A percentile compares a stretch with the other conserved stretches of the same genome.
Evolutionary conservation across 169 alveolate genomes (phyloP).

Genomic region (Eimeria necatrix): DNA sequence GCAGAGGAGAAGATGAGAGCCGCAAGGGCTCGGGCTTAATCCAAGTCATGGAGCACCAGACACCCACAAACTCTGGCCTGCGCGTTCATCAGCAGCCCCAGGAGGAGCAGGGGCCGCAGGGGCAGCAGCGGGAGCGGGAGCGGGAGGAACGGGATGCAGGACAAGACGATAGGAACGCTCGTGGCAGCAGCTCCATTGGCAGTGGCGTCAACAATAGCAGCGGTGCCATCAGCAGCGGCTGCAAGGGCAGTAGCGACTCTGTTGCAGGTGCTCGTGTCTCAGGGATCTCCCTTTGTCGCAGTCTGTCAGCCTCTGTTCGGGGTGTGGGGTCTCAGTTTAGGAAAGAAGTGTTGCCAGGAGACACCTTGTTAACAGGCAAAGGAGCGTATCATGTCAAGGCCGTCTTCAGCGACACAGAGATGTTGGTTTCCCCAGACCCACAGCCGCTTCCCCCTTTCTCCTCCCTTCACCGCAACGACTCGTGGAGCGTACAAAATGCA

Average conservation of each 20-base stretch:
- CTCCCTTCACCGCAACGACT: conserved; percentile 12
- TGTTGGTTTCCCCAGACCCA: neutral
- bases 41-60: conserved; percentile 85
- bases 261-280: neutral
- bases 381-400: conserved; percentile 31
- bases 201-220: neutral
- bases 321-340: neutral
- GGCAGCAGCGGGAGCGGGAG: neutral
- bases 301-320: neutral
- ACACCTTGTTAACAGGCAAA: neutral
- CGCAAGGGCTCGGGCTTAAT: conserved; percentile 90
- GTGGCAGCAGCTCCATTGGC: neutral
- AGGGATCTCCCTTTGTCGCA: neutral
- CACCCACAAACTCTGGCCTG: neutral
- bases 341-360: neutral
- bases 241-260: neutral
- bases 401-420: neutral
- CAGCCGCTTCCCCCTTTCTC: conserved; percentile 25
- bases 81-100: neutral
- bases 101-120: neutral
- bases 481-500: neutral
- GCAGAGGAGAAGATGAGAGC: conserved; percentile 92
- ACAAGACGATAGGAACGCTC: neutral
- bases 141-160: conserved; percentile 18
- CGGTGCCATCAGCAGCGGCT: neutral